Evolutionary conservation across 176 grass and related monocot species (phyloP).

Genomic region (Carex cristatella): DNA sequence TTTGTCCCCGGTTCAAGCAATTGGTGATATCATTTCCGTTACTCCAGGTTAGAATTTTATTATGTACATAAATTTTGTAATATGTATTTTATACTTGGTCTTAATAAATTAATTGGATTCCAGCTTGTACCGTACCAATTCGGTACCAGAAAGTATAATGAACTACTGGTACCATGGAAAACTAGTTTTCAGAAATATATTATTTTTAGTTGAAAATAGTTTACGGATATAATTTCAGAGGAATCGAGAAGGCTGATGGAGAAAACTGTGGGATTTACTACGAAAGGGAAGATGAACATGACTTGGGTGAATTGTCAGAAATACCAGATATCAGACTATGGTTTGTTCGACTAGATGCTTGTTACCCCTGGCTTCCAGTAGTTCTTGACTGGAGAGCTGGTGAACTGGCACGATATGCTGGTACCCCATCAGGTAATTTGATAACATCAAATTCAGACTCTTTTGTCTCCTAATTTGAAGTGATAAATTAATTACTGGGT

Average conservation of each 20-base stretch:
- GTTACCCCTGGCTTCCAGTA: conserved; percentile 84
- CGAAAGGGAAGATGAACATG: conserved; percentile 70
- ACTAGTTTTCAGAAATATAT: too few relatives aligned
- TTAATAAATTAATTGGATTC: neutral
- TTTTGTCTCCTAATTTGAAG: neutral
- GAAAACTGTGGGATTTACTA: conserved; percentile 69
- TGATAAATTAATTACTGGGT: neutral
- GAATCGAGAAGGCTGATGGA: conserved; percentile 54
- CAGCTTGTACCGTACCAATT: neutral
- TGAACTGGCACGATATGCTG: conserved; percentile 78
- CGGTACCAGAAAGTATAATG: neutral
- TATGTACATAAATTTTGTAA: neutral
- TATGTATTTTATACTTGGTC: neutral
- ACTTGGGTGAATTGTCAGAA: conserved; percentile 62
- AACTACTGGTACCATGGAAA: too few relatives aligned
- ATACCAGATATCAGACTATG: conserved; percentile 72
- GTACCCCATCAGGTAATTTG: conserved; percentile 82
- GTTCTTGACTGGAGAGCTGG: conserved; percentile 94
- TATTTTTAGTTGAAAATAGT: too few relatives aligned
- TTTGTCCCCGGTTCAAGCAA: conserved; percentile 36
- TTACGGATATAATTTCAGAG: conserved; percentile 23
- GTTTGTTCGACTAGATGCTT: conserved; percentile 83
- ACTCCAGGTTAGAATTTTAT: conserved; percentile 29
- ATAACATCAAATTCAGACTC: neutral
- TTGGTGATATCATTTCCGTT: conserved; percentile 35